These are phyloP conservation scores for Acorus calamus DNA, from an alignment of 106 monocot genomes.

Conservation along the genomic window DNA sequence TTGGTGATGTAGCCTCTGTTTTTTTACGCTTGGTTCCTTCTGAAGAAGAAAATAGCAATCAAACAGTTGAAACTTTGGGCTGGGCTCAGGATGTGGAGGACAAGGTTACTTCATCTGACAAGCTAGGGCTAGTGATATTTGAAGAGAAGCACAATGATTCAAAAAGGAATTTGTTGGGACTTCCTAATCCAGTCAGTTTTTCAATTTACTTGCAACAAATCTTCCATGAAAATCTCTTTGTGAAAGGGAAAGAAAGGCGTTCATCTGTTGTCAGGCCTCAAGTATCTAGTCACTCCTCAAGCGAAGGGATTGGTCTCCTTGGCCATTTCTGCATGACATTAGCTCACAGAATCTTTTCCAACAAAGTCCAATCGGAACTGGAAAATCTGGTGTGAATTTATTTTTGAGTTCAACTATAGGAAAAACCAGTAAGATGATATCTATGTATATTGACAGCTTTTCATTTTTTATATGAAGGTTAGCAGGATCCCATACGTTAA, in stretches of 20 bases:
- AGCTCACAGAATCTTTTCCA: slow-evolving; percentile 79
- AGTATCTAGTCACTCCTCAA: slow-evolving; percentile 21
- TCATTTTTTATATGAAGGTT: slow-evolving; percentile 38
- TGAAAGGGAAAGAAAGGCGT: slow-evolving; percentile 33
- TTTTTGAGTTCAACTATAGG: not conserved
- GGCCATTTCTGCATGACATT: slow-evolving; percentile 83
- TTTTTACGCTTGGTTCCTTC: slow-evolving; percentile 38
- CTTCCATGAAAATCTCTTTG: slow-evolving; percentile 43
- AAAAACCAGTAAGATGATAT: not conserved
- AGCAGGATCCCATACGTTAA: slow-evolving; percentile 67
- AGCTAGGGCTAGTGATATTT: slow-evolving; percentile 10
- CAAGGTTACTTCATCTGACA: slow-evolving; percentile 12
- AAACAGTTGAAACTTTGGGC: slow-evolving; percentile 10
- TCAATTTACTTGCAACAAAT: slow-evolving; percentile 64
- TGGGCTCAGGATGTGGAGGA: slow-evolving; percentile 14
- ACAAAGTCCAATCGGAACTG: slow-evolving; percentile 48
- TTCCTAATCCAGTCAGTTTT: slow-evolving; percentile 52
- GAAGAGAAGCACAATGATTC: slow-evolving; percentile 25
- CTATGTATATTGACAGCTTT: not conserved
- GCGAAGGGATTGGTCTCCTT: slow-evolving; percentile 26
- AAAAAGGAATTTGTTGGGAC: slow-evolving; percentile 11
- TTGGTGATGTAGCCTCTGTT: slow-evolving; percentile 70
- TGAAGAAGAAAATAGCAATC: slow-evolving; percentile 18
- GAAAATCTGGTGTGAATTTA: slow-evolving; percentile 56
- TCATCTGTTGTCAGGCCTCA: slow-evolving; percentile 1